Percentiles rank a stretch among this genome's conserved stretches.
These are phyloP conservation scores for Syzygium oleosum DNA, from an alignment of 345 rosid genomes.

Conservation along the genomic window DNA sequence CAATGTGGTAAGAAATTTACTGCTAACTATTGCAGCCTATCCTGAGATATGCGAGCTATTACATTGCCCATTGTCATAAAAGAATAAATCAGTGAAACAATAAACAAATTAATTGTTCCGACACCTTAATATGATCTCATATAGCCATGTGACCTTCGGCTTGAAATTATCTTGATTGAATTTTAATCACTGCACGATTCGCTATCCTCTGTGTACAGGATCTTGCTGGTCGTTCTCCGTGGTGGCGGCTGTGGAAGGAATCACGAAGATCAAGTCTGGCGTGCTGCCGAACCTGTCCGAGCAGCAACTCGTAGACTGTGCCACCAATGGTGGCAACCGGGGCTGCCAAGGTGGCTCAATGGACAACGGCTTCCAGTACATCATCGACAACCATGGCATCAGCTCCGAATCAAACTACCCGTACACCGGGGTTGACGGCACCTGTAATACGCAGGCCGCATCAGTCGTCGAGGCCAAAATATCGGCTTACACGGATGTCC, in stretches of 20 bases:
- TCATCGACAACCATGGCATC: neutral
- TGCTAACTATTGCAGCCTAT: neutral
- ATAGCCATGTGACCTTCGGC: neutral
- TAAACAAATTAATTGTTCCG: neutral
- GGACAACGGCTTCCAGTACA: neutral
- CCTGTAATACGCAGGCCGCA: neutral
- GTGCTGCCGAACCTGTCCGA: too few relatives aligned
- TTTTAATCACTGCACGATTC: neutral
- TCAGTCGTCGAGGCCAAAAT: neutral
- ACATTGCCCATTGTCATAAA: neutral
- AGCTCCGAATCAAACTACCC: neutral
- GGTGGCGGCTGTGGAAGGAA: conserved; percentile 1
- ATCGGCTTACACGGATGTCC: neutral
- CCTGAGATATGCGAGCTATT: neutral
- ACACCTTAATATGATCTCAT: neutral
- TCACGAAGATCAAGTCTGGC: neutral
- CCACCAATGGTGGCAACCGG: neutral
- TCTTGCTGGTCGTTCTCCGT: conserved; percentile 5
- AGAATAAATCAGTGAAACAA: neutral
- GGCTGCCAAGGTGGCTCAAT: conserved; percentile 1
- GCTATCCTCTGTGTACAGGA: neutral
- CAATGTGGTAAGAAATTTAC: neutral
- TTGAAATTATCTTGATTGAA: neutral
- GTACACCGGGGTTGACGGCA: neutral
- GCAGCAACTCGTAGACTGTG: conserved; percentile 8